These are phyloP conservation scores for Saturnispora zaruensis DNA, from an alignment of 805 yeast genomes.

Conservation along the genomic window DNA sequence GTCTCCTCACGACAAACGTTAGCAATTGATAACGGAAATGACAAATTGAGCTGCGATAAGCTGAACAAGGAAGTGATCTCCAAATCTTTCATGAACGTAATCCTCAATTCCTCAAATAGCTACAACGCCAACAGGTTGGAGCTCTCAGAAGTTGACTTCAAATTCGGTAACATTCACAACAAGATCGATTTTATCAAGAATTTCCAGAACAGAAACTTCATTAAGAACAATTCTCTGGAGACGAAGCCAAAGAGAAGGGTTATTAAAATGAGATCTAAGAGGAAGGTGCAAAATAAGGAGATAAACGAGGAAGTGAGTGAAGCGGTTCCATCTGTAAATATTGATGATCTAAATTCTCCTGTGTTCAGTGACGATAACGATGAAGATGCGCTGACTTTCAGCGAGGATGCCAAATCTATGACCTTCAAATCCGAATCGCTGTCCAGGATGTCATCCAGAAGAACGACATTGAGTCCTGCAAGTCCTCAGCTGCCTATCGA, in stretches of 20 bases:
- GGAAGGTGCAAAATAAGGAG: background rate
- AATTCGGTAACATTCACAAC: slow-evolving; percentile 27
- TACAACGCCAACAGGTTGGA: slow-evolving; percentile 27
- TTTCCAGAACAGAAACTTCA: slow-evolving; percentile 2
- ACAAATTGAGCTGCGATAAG: slow-evolving; percentile 25
- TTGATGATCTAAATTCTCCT: background rate
- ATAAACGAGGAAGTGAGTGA: background rate
- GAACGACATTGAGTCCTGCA: background rate
- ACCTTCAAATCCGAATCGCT: background rate
- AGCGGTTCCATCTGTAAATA: background rate
- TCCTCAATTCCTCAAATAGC: slow-evolving; percentile 21
- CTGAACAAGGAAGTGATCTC: slow-evolving; percentile 28
- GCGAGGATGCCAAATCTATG: background rate
- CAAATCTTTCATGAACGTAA: slow-evolving; percentile 26
- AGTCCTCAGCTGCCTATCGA: slow-evolving; percentile 7
- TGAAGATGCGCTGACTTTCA: background rate
- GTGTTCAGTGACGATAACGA: background rate
- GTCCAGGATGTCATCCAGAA: background rate
- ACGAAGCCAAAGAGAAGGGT: slow-evolving; percentile 6
- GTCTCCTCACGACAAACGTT: slow-evolving; percentile 73
- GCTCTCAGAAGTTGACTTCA: slow-evolving; percentile 25
- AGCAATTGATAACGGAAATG: slow-evolving; percentile 11
- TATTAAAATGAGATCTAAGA: slow-evolving; percentile 4
- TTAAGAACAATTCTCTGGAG: background rate
- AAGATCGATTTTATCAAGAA: slow-evolving; percentile 16